A percentile compares a stretch with the other conserved stretches of the same genome.
Evolutionary conservation across 2,329 filamentous ascomycete species (phyloP).

Genomic region (Xylariaceae sp.): DNA sequence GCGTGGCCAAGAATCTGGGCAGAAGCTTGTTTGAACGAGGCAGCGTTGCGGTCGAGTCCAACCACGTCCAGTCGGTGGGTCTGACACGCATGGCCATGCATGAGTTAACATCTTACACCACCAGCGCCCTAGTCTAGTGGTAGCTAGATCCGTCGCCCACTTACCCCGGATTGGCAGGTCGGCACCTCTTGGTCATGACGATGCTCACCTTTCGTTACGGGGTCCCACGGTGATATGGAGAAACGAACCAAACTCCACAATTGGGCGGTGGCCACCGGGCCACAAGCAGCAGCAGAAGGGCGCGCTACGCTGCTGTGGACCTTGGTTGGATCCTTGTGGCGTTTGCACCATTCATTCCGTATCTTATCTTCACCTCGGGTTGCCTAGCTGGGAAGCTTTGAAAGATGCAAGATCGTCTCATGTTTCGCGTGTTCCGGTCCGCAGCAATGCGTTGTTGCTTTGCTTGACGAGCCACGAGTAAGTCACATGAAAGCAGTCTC

Average conservation of each 20-base stretch:
- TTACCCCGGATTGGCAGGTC: conserved; percentile 15
- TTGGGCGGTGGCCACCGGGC: not conserved
- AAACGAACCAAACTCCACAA: not conserved
- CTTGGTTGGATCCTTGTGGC: too few relatives aligned
- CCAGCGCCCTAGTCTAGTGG: not conserved
- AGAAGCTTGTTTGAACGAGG: conserved; percentile 10
- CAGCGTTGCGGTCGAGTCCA: not conserved
- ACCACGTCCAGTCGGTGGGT: not conserved
- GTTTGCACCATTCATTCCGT: too few relatives aligned
- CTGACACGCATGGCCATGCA: not conserved
- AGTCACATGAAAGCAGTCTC: too few relatives aligned
- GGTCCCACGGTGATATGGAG: not conserved
- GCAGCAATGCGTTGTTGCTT: too few relatives aligned
- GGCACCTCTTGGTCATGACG: not conserved
- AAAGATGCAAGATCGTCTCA: too few relatives aligned
- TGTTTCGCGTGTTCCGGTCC: too few relatives aligned
- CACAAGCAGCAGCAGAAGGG: too few relatives aligned
- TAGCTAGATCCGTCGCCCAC: not conserved
- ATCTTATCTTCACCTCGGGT: too few relatives aligned
- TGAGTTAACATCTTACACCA: conserved; percentile 6
- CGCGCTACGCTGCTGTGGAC: too few relatives aligned
- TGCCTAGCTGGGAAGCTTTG: too few relatives aligned
- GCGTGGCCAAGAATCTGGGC: conserved; percentile 14
- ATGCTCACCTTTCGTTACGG: not conserved
- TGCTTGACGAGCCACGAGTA: too few relatives aligned